Base-by-base conservation (phyloP, 2,329 filamentous ascomycete species). In the Calonectria hongkongensis region DNA sequence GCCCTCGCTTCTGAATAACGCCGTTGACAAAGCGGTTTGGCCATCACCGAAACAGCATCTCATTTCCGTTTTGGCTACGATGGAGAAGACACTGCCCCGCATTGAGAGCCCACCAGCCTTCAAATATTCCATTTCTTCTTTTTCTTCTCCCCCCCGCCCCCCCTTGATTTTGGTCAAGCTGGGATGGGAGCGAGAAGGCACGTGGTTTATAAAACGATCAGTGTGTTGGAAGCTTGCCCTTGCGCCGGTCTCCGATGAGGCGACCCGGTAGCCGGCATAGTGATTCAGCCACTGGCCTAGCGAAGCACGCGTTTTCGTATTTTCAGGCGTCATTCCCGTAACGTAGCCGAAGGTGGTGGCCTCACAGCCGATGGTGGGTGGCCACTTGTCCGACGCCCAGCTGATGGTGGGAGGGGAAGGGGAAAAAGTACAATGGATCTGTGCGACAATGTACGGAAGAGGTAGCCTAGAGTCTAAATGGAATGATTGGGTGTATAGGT, bases 371-470 rank as follows among this genome's bases (percentile, higher is more conserved):
- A 69, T 75, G 74, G 70, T 62, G 65, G 71, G 72, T 45, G 58
- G 65, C 16, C 33, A 33, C 41, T 68, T 15, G 33, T 25, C 25
- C 39, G 43, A 66, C 64, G 66, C 4, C 4, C 30, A 65, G 63
- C 64, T 71, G 41, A 77, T 74, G 77, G 76, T 75, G 76, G 72
- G 77, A 79, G 77, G 75, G 71, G 77, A 68, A 65, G 47, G 68
- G 15, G 48, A 48, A 60, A 74, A 47, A 36, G 62, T 62, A 51
- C 33, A 36, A 64, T 67, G 39, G 62, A 30, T 63, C 33, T 48
- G 45, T 68, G 71, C 60, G 50, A 58, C 66, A 64, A 69, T 25
- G 41, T 30, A 28, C 27, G 41, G 21, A 64, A 50, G 51, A 28
- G 56, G 48, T 51, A 21, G 21, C 21, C 21, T 21, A 41, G 63